Evolutionary conservation across 2,329 filamentous ascomycete species (phyloP).

Genomic region (Gliomastix tumulicola): DNA sequence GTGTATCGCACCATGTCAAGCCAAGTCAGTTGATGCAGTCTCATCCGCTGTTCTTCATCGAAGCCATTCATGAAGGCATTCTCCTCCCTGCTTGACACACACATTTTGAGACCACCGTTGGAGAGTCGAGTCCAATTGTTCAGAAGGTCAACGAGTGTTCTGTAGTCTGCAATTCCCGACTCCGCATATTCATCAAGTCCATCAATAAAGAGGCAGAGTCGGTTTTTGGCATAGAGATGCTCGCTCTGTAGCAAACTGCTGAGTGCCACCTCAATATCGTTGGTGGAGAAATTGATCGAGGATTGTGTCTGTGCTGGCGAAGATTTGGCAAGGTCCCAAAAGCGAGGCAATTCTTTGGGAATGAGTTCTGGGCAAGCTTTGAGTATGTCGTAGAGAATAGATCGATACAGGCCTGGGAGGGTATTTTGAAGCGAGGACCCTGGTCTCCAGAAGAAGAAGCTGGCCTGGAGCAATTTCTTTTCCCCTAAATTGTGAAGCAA

Average conservation of each 20-base stretch:
- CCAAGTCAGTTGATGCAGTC: not conserved
- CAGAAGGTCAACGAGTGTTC: not conserved
- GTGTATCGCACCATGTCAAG: not conserved
- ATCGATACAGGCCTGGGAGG: not conserved
- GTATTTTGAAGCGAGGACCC: not conserved
- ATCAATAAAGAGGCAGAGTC: not conserved
- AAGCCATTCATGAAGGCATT: not conserved
- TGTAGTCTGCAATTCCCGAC: not conserved
- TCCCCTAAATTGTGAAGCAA: not conserved
- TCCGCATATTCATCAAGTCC: not conserved
- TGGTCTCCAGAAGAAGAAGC: not conserved
- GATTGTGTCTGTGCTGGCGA: not conserved
- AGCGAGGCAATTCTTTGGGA: not conserved
- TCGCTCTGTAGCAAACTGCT: not conserved
- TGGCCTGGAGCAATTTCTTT: not conserved
- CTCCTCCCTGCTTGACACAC: not conserved
- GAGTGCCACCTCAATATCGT: not conserved
- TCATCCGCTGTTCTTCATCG: not conserved
- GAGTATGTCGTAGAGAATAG: not conserved
- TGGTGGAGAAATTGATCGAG: not conserved
- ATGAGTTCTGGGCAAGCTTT: not conserved
- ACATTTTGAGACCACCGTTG: not conserved
- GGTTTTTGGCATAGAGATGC: not conserved
- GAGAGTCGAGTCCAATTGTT: not conserved
- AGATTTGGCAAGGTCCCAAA: not conserved